Evolutionary conservation across 495 filamentous ascomycete genomes (phyloP).

Genomic region (Penicillium alfredii): DNA sequence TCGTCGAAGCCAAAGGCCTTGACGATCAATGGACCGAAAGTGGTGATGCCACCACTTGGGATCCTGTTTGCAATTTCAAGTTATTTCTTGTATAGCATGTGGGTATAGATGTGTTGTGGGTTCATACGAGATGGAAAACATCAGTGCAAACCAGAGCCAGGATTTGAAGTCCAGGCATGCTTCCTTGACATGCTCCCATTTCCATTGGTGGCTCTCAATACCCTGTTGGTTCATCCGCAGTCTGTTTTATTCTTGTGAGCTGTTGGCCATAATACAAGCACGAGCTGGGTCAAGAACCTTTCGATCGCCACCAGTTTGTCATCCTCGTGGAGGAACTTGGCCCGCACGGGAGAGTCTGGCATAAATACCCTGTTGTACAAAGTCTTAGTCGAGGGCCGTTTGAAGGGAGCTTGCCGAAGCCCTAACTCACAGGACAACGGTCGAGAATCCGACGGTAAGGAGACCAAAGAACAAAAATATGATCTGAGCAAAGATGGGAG

Average conservation of each 20-base stretch:
- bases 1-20: constrained; percentile 54
- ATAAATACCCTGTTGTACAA: constrained; percentile 34
- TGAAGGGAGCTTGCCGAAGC: background rate
- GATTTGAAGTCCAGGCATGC: constrained; percentile 59
- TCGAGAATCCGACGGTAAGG: constrained; percentile 45
- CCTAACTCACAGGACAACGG: constrained; percentile 34
- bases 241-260: too few species aligned
- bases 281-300: constrained; percentile 21
- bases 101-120: too few species aligned
- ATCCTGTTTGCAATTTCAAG: constrained; percentile 49
- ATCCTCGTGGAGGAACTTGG: constrained; percentile 52
- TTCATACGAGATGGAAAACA: constrained; percentile 44
- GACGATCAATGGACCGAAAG: constrained; percentile 60
- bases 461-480: constrained; percentile 52
- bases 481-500: too few species aligned
- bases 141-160: constrained; percentile 59
- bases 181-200: constrained; percentile 58
- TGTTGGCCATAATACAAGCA: too few species aligned
- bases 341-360: constrained; percentile 55
- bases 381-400: background rate
- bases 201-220: constrained; percentile 51
- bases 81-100: too few species aligned
- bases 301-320: constrained; percentile 59
- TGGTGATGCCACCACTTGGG: constrained; percentile 55
- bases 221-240: constrained; percentile 62